A percentile compares a stretch with the other conserved stretches of the same genome.
phyloP scores from a whole-genome alignment of 129 eudicot species.

The Cynara cardunculus region DNA sequence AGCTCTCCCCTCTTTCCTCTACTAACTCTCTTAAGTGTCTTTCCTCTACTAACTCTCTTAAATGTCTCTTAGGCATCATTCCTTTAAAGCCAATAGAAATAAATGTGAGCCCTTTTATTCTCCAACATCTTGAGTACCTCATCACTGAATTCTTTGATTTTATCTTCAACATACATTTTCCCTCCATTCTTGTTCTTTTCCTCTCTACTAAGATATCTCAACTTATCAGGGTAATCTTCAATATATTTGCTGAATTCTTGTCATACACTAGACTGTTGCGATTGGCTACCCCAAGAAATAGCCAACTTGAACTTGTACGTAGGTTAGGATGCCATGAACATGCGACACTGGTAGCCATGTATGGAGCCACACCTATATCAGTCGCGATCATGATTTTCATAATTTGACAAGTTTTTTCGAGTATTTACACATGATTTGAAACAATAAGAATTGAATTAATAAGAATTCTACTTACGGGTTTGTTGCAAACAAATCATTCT shows the following conservation, averaged over 20 bases:
- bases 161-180: constrained; percentile 96
- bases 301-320: constrained; percentile 71
- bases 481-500: no score
- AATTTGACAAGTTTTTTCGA: no score
- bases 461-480: no score
- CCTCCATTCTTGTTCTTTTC: constrained; percentile 87
- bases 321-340: constrained; percentile 95
- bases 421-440: no score
- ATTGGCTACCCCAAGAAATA: constrained; percentile 95
- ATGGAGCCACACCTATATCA: constrained; percentile 96
- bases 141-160: constrained; percentile 89
- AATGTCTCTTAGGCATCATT: constrained; percentile 99
- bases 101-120: constrained; percentile 82
- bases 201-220: constrained; percentile 84
- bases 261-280: constrained; percentile 84
- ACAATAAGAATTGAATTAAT: no score
- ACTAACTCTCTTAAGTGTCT: constrained; percentile 87
- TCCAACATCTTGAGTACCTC: constrained; percentile 82
- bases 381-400: no score
- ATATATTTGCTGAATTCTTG: constrained; percentile 75
- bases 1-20: constrained; percentile 80
- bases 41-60: no score
- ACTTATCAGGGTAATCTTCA: constrained; percentile 71
- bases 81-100: constrained; percentile 96
- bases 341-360: constrained; percentile 91